These are phyloP conservation scores for Hypoxylon sp. DNA, from an alignment of 2,329 filamentous ascomycete genomes.

Conservation along the genomic window DNA sequence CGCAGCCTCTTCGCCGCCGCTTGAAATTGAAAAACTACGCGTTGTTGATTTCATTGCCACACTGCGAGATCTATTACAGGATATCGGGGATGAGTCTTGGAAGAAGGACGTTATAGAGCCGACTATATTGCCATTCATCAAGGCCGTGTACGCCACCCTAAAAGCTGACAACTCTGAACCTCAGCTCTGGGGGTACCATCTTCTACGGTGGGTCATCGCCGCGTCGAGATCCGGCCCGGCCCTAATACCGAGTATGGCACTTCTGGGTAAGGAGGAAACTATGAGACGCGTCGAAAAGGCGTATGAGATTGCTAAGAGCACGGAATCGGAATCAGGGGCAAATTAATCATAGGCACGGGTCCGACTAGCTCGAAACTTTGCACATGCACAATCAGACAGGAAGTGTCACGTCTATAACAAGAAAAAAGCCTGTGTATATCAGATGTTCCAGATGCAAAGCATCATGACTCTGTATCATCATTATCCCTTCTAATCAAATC, in stretches of 20 bases:
- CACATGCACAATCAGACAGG: neutral
- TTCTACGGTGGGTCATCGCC: slow-evolving; percentile 52
- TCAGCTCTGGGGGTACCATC: slow-evolving; percentile 48
- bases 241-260: slow-evolving; percentile 46
- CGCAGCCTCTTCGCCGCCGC: neutral
- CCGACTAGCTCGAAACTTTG: too few species aligned
- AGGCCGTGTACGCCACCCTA: slow-evolving; percentile 38
- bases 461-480: slow-evolving; percentile 45
- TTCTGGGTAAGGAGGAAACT: slow-evolving; percentile 51
- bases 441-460: slow-evolving; percentile 20
- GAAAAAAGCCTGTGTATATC: neutral
- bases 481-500: slow-evolving; percentile 27
- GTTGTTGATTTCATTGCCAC: slow-evolving; percentile 38
- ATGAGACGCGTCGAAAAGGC: slow-evolving; percentile 47
- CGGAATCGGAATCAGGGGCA: slow-evolving; percentile 7
- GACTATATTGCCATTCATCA: slow-evolving; percentile 42
- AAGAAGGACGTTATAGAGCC: slow-evolving; percentile 40
- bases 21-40: neutral
- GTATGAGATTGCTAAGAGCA: slow-evolving; percentile 33
- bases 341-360: neutral
- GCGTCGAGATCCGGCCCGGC: slow-evolving; percentile 47
- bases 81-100: slow-evolving; percentile 44
- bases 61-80: slow-evolving; percentile 38
- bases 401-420: slow-evolving; percentile 7
- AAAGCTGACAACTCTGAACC: neutral